phyloP scores from a whole-genome alignment of 768 basidiomycete genomes.

The Pleurotus tuoliensis region DNA sequence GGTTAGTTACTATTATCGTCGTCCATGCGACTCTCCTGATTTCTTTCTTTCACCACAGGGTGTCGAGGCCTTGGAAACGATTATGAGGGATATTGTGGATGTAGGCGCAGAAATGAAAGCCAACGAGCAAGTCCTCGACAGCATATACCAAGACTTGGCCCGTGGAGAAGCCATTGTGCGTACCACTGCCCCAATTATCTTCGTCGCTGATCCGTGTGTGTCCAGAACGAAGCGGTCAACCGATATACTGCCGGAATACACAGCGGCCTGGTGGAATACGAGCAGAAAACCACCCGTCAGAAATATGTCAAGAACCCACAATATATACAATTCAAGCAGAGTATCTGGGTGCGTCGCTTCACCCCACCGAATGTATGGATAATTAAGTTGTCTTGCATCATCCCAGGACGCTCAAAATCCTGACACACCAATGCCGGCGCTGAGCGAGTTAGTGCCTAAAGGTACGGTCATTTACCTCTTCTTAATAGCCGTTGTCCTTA shows the following conservation, averaged over 20 bases:
- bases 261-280: conserved; percentile 41
- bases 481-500: not conserved
- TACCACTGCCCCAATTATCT: not conserved
- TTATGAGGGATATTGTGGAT: conserved; percentile 71
- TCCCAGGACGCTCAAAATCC: conserved; percentile 64
- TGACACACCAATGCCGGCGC: conserved; percentile 68
- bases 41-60: conserved; percentile 30
- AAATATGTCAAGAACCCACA: conserved; percentile 64
- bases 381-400: not conserved
- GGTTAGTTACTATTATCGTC: not conserved
- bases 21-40: not conserved
- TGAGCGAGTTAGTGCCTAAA: conserved; percentile 66
- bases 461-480: conserved; percentile 28
- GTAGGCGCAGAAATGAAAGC: conserved; percentile 55
- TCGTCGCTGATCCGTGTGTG: conserved; percentile 1
- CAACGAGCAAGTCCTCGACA: conserved; percentile 50
- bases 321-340: conserved; percentile 61
- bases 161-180: conserved; percentile 60
- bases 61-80: conserved; percentile 54
- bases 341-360: conserved; percentile 55
- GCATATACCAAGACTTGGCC: conserved; percentile 52
- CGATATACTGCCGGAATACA: conserved; percentile 48
- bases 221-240: conserved; percentile 47
- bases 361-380: not conserved
- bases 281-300: conserved; percentile 65